These are phyloP conservation scores for Fusarium oxysporum DNA, from an alignment of 2,329 filamentous ascomycete genomes.

Conservation along the genomic window DNA sequence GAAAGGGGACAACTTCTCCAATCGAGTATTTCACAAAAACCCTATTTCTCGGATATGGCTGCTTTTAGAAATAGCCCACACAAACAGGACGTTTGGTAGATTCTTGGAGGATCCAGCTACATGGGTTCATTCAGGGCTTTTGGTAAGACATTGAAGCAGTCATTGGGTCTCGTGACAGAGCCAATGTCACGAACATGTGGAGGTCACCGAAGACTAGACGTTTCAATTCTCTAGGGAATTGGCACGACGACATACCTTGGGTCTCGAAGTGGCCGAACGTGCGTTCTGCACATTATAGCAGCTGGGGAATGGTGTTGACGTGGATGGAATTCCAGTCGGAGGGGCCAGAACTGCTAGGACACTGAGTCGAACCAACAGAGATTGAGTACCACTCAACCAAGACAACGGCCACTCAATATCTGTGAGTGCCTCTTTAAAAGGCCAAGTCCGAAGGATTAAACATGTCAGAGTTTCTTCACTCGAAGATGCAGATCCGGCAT, in stretches of 20 bases:
- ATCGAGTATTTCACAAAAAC: constrained; percentile 8
- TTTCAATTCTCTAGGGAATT: neutral
- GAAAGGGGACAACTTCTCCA: constrained; percentile 1
- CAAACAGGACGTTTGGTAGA: neutral
- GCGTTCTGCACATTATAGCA: neutral
- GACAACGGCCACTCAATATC: neutral
- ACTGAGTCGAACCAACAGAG: neutral
- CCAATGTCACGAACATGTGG: constrained; percentile 1
- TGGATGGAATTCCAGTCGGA: constrained; percentile 24
- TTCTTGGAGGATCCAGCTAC: neutral
- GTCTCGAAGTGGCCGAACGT: neutral
- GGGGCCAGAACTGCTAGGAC: constrained; percentile 29
- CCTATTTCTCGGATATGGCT: constrained; percentile 11
- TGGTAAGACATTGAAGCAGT: neutral
- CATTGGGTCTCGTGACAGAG: constrained; percentile 1
- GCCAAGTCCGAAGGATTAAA: neutral
- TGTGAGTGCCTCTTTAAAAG: neutral
- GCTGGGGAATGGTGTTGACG: constrained; percentile 9
- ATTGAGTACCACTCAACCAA: neutral
- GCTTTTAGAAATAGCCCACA: constrained; percentile 6
- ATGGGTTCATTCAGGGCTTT: neutral
- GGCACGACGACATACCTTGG: neutral
- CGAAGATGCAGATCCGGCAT: neutral
- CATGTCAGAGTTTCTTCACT: neutral
- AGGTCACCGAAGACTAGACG: neutral